Percentiles rank a stretch among this genome's conserved stretches.
Evolutionary conservation across 129 eudicot species (phyloP).

Genomic region (Kitagawia praeruptora): DNA sequence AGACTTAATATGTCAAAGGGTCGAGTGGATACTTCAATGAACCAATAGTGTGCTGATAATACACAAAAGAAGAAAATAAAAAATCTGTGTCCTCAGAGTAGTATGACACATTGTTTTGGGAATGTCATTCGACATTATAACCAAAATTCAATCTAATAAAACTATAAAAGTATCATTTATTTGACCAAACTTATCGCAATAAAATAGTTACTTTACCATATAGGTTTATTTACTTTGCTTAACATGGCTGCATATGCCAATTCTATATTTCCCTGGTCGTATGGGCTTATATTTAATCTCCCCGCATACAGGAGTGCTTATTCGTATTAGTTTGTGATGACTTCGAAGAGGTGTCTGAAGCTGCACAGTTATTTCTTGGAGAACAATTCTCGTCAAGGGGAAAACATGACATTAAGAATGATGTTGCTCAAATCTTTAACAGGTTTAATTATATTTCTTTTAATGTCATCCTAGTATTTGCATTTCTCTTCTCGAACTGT

Average conservation of each 20-base stretch:
- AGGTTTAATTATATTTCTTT: conserved; percentile 31
- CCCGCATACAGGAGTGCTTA: conserved; percentile 59
- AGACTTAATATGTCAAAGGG: not conserved
- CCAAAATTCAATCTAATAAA: not conserved
- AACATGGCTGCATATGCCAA: not conserved
- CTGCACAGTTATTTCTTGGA: conserved; percentile 56
- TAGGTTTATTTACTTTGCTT: not conserved
- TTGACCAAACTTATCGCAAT: not conserved
- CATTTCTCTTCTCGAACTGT: not conserved
- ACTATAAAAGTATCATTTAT: not conserved
- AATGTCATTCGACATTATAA: not conserved
- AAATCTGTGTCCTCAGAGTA: not conserved
- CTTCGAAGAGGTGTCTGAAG: conserved; percentile 63
- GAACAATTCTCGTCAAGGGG: conserved; percentile 45
- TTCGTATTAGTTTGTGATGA: conserved; percentile 85
- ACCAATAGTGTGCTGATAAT: not conserved
- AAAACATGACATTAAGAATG: conserved; percentile 35
- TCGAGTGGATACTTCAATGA: not conserved
- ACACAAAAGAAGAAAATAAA: no score
- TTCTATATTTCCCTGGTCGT: not conserved
- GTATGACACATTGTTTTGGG: not conserved
- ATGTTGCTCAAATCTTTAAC: conserved; percentile 55
- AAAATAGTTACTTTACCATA: not conserved
- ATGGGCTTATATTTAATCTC: not conserved
- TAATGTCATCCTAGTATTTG: not conserved